Evolutionary conservation across 2,329 filamentous ascomycete genomes (phyloP).

Genomic region (Myriangium duriaei): DNA sequence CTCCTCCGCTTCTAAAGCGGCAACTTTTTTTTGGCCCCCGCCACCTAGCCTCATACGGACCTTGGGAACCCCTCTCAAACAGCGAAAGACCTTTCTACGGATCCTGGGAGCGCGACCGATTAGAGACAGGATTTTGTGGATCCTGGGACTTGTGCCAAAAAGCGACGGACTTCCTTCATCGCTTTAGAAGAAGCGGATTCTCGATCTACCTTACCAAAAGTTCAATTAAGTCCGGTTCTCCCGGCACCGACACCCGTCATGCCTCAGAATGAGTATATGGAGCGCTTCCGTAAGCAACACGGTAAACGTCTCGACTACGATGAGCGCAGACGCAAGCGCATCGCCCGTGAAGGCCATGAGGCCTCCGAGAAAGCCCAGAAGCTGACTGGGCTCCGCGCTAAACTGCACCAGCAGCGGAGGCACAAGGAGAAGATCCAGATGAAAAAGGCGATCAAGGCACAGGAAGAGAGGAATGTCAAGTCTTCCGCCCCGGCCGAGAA

Average conservation of each 20-base stretch:
- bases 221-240: background rate
- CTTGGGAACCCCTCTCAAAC: no score
- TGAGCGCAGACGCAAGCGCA: constrained; percentile 75
- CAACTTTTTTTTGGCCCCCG: background rate
- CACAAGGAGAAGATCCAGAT: constrained; percentile 98
- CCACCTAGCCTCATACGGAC: no score
- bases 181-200: no score
- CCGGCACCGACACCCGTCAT: constrained; percentile 25
- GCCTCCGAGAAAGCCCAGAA: constrained; percentile 85
- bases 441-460: constrained; percentile 84
- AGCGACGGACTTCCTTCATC: no score
- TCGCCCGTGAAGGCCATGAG: constrained; percentile 81
- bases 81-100: no score
- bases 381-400: constrained; percentile 78
- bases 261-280: constrained; percentile 72
- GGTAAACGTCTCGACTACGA: constrained; percentile 60
- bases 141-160: no score
- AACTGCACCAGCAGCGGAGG: constrained; percentile 84
- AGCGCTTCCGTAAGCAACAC: constrained; percentile 57
- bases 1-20: background rate
- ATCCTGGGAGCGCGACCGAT: no score
- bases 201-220: no score
- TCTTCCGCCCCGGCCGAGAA: constrained; percentile 66
- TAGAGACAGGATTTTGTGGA: no score
- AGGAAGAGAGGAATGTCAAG: constrained; percentile 95